A percentile compares a stretch with the other conserved stretches of the same genome.
Conservation (phyloP, 352 stramenopile genomes). For the Globisporangium recalcitrans region DNA sequence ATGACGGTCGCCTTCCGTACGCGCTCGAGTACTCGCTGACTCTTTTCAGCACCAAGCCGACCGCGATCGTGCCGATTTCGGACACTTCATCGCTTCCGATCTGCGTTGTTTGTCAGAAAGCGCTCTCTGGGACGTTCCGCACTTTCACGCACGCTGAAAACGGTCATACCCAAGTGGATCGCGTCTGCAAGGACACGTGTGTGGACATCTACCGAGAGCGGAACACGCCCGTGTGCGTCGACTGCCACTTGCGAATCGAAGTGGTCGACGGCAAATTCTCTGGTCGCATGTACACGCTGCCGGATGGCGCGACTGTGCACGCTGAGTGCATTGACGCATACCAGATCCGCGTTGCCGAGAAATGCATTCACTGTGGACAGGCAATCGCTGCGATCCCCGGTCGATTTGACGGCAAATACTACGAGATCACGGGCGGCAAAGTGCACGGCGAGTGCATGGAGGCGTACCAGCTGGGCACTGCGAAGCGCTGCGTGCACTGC, state of each 20-base stretch:
- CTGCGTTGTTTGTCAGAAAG: slow-evolving; percentile 61
- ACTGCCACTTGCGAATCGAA: slow-evolving; percentile 77
- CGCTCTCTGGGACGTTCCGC: slow-evolving; percentile 56
- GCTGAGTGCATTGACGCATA: slow-evolving; percentile 86
- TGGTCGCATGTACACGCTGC: slow-evolving; percentile 72
- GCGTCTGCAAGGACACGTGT: slow-evolving; percentile 73
- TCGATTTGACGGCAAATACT: slow-evolving; percentile 78
- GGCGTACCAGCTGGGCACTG: slow-evolving; percentile 60
- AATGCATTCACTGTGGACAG: slow-evolving; percentile 73
- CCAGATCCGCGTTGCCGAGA: slow-evolving; percentile 72
- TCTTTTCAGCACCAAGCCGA: slow-evolving; percentile 58
- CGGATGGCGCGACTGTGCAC: slow-evolving; percentile 69
- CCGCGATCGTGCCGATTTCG: slow-evolving; percentile 49
- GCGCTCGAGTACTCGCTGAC: slow-evolving; percentile 49
- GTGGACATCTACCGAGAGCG: slow-evolving; percentile 66
- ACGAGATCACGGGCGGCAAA: slow-evolving; percentile 66
- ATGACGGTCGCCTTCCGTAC: slow-evolving; percentile 51
- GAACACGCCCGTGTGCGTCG: slow-evolving; percentile 67
- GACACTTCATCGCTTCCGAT: slow-evolving; percentile 57
- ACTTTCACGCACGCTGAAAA: slow-evolving; percentile 58
- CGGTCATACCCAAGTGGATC: slow-evolving; percentile 53
- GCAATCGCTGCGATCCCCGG: slow-evolving; percentile 73
- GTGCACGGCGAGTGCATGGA: slow-evolving; percentile 85
- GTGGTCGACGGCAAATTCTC: slow-evolving; percentile 69
- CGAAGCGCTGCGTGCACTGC: slow-evolving; percentile 72